Evolutionary conservation across 192 early-diverging fungal species (phyloP).

Genomic region (Coemansia sp.): DNA sequence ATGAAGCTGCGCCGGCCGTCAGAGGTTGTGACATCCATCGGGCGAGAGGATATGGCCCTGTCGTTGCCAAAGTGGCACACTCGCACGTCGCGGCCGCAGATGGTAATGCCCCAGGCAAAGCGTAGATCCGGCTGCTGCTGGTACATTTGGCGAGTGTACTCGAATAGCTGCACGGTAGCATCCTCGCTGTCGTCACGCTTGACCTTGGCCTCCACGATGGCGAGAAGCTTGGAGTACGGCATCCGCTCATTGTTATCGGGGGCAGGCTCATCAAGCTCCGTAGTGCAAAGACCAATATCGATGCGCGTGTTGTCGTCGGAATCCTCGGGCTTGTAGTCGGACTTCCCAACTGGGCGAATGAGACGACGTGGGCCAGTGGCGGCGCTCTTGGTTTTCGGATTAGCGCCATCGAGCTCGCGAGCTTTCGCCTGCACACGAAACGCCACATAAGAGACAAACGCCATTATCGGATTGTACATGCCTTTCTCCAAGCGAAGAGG

Average conservation of each 20-base stretch:
- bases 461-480: not conserved
- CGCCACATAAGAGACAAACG: not conserved
- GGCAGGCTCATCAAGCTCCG: not conserved
- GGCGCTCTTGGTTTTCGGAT: too few relatives aligned
- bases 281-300: not conserved
- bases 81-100: not conserved
- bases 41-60: not conserved
- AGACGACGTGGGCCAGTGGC: too few relatives aligned
- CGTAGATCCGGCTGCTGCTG: slow-evolving; percentile 4
- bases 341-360: not conserved
- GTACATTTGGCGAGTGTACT: slow-evolving; percentile 5
- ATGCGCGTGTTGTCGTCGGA: not conserved
- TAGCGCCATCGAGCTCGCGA: too few relatives aligned
- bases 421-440: not conserved
- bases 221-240: not conserved
- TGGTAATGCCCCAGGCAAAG: slow-evolving; percentile 14
- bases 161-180: not conserved
- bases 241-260: not conserved
- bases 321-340: not conserved
- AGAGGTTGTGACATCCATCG: not conserved
- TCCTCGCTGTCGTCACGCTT: not conserved
- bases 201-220: not conserved
- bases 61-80: not conserved
- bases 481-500: not conserved
- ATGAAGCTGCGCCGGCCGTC: not conserved